These are phyloP conservation scores for Yamadazyma atmosphaerica DNA, from an alignment of 1,139 yeast genomes.

Conservation along the genomic window DNA sequence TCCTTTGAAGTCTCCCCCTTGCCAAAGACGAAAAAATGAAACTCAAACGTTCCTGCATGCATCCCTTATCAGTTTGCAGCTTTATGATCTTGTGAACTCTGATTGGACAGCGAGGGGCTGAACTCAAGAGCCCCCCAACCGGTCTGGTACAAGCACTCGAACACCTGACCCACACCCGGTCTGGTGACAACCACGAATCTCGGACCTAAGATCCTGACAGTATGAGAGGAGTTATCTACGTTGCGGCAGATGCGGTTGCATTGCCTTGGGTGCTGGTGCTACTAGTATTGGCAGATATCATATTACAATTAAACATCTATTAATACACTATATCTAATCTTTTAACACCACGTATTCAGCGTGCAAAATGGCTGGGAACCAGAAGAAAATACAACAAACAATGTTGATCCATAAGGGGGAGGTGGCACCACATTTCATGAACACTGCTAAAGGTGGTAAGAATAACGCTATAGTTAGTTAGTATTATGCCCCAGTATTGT, in stretches of 20 bases:
- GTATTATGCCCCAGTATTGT: too few relatives aligned
- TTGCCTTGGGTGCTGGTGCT: not conserved
- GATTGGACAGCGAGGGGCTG: too few relatives aligned
- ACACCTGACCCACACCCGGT: too few relatives aligned
- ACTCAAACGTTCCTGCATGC: not conserved
- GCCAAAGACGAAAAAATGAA: not conserved
- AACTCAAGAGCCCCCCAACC: too few relatives aligned
- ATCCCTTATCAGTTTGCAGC: not conserved
- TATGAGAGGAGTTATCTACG: not conserved
- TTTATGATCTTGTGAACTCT: not conserved
- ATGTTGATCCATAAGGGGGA: constrained; percentile 62
- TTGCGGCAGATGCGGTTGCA: too few relatives aligned
- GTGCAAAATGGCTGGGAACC: constrained; percentile 78
- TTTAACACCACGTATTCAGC: constrained; percentile 62
- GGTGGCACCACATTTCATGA: constrained; percentile 62
- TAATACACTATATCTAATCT: constrained; percentile 17
- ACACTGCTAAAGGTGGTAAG: constrained; percentile 74
- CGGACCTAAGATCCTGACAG: too few relatives aligned
- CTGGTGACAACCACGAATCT: too few relatives aligned
- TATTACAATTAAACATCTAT: constrained; percentile 1
- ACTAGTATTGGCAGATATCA: not conserved
- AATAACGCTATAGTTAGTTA: constrained; percentile 44
- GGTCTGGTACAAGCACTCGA: too few relatives aligned
- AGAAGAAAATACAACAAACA: constrained; percentile 59
- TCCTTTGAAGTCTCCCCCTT: not conserved